A percentile compares a stretch with the other conserved stretches of the same genome.
Conservation (phyloP, 805 yeast genomes). For the Yarrowia sp. region DNA sequence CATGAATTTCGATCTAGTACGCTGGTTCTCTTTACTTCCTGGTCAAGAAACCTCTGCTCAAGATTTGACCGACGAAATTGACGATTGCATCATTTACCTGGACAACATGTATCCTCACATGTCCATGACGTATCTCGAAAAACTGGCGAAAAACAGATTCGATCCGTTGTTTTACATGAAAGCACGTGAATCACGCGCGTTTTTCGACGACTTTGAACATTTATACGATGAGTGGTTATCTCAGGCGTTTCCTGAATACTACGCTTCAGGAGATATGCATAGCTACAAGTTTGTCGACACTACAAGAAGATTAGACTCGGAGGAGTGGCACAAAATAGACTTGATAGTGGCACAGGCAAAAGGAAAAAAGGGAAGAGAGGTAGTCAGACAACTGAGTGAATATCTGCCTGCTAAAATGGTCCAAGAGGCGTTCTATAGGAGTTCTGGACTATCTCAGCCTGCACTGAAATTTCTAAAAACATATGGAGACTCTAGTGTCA, state of each 20-base stretch:
- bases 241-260: not conserved
- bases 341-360: not conserved
- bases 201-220: not conserved
- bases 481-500: not conserved
- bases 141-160: not conserved
- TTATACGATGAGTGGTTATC: not conserved
- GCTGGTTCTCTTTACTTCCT: not conserved
- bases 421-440: constrained; percentile 2
- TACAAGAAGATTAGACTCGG: not conserved
- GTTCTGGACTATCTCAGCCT: not conserved
- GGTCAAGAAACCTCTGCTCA: not conserved
- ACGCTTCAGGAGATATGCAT: not conserved
- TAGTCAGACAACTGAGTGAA: not conserved
- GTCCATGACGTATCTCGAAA: not conserved
- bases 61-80: not conserved
- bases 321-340: not conserved
- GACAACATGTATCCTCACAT: not conserved
- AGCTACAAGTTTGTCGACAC: not conserved
- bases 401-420: not conserved
- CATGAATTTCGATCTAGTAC: not conserved
- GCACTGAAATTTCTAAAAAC: not conserved
- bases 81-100: not conserved
- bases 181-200: not conserved
- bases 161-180: not conserved
- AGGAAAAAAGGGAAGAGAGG: not conserved